Conservation (phyloP, 148 eudicot species). For the Amaranthus cruentus region DNA sequence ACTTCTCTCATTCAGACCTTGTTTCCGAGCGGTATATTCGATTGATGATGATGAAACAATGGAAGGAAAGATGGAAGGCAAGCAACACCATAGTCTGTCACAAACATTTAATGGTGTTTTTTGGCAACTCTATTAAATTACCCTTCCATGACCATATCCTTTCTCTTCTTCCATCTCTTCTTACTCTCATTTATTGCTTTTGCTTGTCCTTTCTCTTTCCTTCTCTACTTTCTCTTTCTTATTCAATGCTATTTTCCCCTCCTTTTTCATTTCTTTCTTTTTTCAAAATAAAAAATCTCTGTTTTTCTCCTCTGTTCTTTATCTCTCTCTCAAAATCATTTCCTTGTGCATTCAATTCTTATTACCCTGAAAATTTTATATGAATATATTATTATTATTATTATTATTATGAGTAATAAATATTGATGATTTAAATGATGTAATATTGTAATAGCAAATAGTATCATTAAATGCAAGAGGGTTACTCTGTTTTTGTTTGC, state of each 20-base stretch:
- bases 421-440: slow-evolving; percentile 22
- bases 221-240: slow-evolving; percentile 6
- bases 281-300: background rate
- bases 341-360: slow-evolving; percentile 21
- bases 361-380: slow-evolving; percentile 6
- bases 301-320: background rate
- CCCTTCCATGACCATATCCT: background rate
- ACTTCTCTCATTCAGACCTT: too few species aligned
- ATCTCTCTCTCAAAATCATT: slow-evolving; percentile 4
- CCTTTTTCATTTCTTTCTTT: background rate
- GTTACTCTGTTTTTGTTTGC: slow-evolving; percentile 17
- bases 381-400: background rate
- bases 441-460: background rate
- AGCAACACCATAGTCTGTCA: slow-evolving; percentile 12
- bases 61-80: background rate
- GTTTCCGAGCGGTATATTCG: too few species aligned
- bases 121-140: background rate
- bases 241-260: slow-evolving; percentile 11
- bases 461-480: slow-evolving; percentile 24
- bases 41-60: background rate
- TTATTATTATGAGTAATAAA: background rate
- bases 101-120: slow-evolving; percentile 13
- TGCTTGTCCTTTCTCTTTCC: slow-evolving; percentile 4
- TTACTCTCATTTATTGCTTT: slow-evolving; percentile 19
- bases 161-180: background rate